Conservation (phyloP, 2,329 filamentous ascomycete genomes). For the Colletotrichum cuscutae region DNA sequence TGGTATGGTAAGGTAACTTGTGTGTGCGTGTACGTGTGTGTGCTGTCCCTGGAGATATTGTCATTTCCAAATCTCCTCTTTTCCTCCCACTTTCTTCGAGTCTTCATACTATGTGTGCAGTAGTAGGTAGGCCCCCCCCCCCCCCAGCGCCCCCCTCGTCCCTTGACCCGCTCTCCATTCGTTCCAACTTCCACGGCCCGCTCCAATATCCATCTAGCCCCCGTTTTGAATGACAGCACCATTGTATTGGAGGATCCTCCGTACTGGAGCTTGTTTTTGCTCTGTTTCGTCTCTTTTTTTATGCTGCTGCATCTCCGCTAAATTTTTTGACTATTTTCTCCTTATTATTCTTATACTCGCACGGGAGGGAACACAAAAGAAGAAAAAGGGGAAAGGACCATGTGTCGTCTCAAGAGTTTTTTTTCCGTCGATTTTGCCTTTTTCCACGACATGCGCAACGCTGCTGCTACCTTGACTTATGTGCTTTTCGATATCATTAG, state of each 20-base stretch:
- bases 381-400: not conserved
- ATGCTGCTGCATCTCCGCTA: slow-evolving; percentile 9
- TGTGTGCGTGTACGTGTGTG: not conserved
- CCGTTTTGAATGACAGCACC: slow-evolving; percentile 29
- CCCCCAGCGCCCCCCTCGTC: not conserved
- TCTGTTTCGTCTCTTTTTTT: slow-evolving; percentile 20
- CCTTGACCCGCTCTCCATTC: slow-evolving; percentile 19
- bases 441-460: not conserved
- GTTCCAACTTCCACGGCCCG: slow-evolving; percentile 18
- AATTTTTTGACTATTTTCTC: slow-evolving; percentile 8
- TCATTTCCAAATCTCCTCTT: slow-evolving; percentile 21
- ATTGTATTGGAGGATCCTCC: slow-evolving; percentile 19
- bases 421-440: not conserved
- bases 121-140: not conserved
- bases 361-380: not conserved
- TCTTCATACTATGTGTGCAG: not conserved
- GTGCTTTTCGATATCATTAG: slow-evolving; percentile 18
- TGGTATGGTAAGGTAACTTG: not conserved
- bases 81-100: not conserved
- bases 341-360: slow-evolving; percentile 1
- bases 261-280: not conserved
- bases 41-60: slow-evolving; percentile 11
- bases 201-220: slow-evolving; percentile 23
- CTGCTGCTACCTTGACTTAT: slow-evolving; percentile 16
- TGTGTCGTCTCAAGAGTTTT: slow-evolving; percentile 19